Percentiles rank a stretch among this genome's conserved stretches.
phyloP scores from a whole-genome alignment of 352 stramenopile genomes.

The Phytophthora nicotianae region DNA sequence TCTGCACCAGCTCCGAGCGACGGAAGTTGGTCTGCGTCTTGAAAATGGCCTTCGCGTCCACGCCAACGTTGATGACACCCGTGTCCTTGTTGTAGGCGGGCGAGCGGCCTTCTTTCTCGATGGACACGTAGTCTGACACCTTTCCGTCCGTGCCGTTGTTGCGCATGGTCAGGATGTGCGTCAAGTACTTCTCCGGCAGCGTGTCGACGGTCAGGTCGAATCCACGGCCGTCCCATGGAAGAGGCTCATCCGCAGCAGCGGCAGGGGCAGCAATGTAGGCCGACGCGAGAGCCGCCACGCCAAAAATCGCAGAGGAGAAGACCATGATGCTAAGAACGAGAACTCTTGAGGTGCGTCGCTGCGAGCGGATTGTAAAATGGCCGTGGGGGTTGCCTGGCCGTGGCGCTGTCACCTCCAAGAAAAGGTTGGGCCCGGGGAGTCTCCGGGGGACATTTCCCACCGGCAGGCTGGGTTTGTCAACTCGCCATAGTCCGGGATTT shows the following conservation, averaged over 20 bases:
- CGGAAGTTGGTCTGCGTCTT: constrained; percentile 54
- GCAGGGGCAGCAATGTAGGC: constrained; percentile 22
- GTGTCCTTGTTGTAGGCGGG: constrained; percentile 58
- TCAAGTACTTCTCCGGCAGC: constrained; percentile 61
- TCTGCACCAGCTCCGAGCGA: constrained; percentile 67
- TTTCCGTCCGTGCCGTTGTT: constrained; percentile 42
- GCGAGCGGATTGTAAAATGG: constrained; percentile 33
- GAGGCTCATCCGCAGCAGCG: constrained; percentile 27
- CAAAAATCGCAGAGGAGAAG: constrained; percentile 37
- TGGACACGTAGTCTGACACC: constrained; percentile 51
- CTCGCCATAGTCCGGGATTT: constrained; percentile 15
- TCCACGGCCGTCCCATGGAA: constrained; percentile 60
- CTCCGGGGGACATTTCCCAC: constrained; percentile 14
- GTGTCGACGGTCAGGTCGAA: constrained; percentile 61
- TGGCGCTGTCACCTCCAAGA: constrained; percentile 7
- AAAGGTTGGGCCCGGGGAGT: constrained; percentile 16
- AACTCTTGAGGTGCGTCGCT: constrained; percentile 8
- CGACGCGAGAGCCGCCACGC: constrained; percentile 31
- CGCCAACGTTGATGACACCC: constrained; percentile 52
- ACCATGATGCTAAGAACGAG: constrained; percentile 14
- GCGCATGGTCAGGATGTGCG: constrained; percentile 66
- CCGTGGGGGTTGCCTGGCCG: background rate
- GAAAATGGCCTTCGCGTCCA: constrained; percentile 58
- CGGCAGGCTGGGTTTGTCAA: constrained; percentile 30
- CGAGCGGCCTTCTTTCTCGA: constrained; percentile 46